These are phyloP conservation scores for Prunus yedoensis DNA, from an alignment of 331 rosid genomes.

Conservation along the genomic window DNA sequence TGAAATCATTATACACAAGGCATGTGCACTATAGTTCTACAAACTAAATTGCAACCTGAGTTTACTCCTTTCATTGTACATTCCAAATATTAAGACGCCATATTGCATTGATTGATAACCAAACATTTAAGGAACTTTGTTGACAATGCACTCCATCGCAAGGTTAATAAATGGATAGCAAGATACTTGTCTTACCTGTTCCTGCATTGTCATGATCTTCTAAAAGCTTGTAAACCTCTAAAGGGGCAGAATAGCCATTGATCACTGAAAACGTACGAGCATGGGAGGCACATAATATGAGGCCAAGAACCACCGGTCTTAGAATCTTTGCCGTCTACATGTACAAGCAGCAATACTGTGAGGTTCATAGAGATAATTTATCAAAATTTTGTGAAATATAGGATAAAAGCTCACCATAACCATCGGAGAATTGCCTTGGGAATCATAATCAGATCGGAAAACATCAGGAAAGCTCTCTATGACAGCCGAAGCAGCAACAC, in stretches of 20 bases:
- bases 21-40: background rate
- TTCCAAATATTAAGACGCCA: background rate
- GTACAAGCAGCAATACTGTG: slow-evolving; percentile 20
- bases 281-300: slow-evolving; percentile 80
- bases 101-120: background rate
- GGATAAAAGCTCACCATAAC: slow-evolving; percentile 51
- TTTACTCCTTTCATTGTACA: background rate
- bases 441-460: slow-evolving; percentile 64
- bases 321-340: slow-evolving; percentile 71
- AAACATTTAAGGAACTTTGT: background rate
- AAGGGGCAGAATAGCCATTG: slow-evolving; percentile 90
- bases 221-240: slow-evolving; percentile 84
- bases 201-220: slow-evolving; percentile 75
- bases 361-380: slow-evolving; percentile 14
- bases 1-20: background rate
- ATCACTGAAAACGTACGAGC: slow-evolving; percentile 94
- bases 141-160: background rate
- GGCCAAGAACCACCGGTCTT: slow-evolving; percentile 76
- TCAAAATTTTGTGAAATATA: background rate
- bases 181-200: slow-evolving; percentile 48
- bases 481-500: slow-evolving; percentile 96
- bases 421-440: slow-evolving; percentile 33
- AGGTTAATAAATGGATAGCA: slow-evolving; percentile 1
- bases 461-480: slow-evolving; percentile 94
- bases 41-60: background rate